A percentile compares a stretch with the other conserved stretches of the same genome.
Evolutionary conservation across 2,329 filamentous ascomycete genomes (phyloP).

Genomic region (Neonectria faginata): DNA sequence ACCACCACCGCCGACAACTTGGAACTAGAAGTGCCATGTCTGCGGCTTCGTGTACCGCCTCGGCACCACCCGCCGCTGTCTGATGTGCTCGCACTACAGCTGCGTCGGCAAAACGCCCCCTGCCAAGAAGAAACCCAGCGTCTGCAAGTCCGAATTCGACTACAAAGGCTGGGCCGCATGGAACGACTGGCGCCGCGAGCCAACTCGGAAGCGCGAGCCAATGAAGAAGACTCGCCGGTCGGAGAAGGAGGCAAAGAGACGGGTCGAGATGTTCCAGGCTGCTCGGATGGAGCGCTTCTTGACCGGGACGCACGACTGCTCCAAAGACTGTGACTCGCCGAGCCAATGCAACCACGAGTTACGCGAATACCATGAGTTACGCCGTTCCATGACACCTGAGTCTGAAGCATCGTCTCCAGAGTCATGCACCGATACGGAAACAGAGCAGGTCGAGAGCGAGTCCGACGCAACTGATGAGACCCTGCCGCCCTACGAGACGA

Average conservation of each 20-base stretch:
- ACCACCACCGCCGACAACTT: slow-evolving; percentile 34
- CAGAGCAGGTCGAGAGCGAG: slow-evolving; percentile 3
- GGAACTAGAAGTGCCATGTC: slow-evolving; percentile 51
- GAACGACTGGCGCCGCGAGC: slow-evolving; percentile 48
- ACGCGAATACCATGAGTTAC: slow-evolving; percentile 14
- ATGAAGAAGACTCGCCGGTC: not conserved
- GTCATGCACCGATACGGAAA: not conserved
- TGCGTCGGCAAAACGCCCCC: slow-evolving; percentile 43
- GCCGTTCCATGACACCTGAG: not conserved
- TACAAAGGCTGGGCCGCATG: slow-evolving; percentile 47
- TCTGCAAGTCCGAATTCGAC: slow-evolving; percentile 50
- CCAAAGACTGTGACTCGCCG: slow-evolving; percentile 41
- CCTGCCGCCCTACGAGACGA: slow-evolving; percentile 11
- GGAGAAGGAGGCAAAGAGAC: not conserved
- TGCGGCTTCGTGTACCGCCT: slow-evolving; percentile 47
- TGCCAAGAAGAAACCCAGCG: not conserved
- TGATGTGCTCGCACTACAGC: slow-evolving; percentile 53
- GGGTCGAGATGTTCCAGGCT: not conserved
- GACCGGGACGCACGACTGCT: slow-evolving; percentile 32
- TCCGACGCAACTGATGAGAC: not conserved
- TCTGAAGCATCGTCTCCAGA: not conserved
- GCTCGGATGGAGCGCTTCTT: slow-evolving; percentile 22
- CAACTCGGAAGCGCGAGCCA: not conserved
- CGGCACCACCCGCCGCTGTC: slow-evolving; percentile 52
- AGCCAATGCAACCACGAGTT: slow-evolving; percentile 37